Percentiles rank a stretch among this genome's conserved stretches.
These are phyloP conservation scores for Cylindrodendrum hubeiense DNA, from an alignment of 2,329 filamentous ascomycete species.

Conservation along the genomic window DNA sequence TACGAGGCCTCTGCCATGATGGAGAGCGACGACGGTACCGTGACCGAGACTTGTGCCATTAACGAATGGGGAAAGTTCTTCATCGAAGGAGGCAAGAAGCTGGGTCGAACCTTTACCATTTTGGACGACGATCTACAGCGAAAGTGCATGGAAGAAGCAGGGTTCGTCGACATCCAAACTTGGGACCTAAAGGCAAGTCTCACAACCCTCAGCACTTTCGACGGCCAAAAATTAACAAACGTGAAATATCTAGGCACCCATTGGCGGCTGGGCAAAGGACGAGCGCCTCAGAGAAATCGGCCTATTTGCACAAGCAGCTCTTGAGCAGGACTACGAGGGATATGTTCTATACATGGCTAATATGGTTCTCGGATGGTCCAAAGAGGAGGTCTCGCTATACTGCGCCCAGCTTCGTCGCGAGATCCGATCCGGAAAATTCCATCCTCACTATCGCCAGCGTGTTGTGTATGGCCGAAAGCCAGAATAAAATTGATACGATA, in stretches of 20 bases:
- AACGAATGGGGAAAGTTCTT: conserved; percentile 47
- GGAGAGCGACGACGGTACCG: conserved; percentile 48
- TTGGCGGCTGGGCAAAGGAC: conserved; percentile 34
- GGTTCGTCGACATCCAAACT: conserved; percentile 33
- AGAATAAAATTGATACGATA: too few relatives aligned
- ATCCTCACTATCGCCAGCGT: conserved; percentile 46
- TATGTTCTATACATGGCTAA: conserved; percentile 49
- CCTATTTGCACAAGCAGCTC: conserved; percentile 46
- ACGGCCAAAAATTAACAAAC: background rate
- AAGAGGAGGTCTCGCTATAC: conserved; percentile 49
- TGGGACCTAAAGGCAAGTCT: conserved; percentile 36
- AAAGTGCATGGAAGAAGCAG: conserved; percentile 39
- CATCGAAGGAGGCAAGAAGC: conserved; percentile 44
- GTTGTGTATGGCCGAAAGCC: conserved; percentile 44
- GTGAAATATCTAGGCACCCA: conserved; percentile 29
- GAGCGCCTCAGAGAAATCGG: conserved; percentile 32
- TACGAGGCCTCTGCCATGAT: conserved; percentile 45
- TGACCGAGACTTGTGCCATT: conserved; percentile 43
- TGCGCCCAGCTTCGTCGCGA: conserved; percentile 51
- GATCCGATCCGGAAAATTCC: conserved; percentile 44
- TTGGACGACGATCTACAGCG: conserved; percentile 35
- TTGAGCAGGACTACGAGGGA: conserved; percentile 53
- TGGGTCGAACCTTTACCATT: conserved; percentile 46
- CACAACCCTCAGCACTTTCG: fast-evolving
- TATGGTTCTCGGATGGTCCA: conserved; percentile 52